A percentile compares a stretch with the other conserved stretches of the same genome.
These are phyloP conservation scores for Microdochium nivale DNA, from an alignment of 2,329 filamentous ascomycete species.

Conservation along the genomic window DNA sequence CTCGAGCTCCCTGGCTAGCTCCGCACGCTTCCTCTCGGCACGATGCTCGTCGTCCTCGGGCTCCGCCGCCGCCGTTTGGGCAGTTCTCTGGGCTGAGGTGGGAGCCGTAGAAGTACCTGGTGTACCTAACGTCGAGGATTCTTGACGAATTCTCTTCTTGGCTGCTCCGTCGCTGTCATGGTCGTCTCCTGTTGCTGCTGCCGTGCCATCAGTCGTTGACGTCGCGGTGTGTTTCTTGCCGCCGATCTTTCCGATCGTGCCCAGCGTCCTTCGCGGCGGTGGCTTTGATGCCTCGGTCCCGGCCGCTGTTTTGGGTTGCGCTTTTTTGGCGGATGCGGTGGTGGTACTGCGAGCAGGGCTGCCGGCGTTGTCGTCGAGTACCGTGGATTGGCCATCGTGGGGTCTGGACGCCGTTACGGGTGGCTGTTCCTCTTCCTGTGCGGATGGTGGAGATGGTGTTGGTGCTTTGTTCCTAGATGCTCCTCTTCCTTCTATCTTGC, in stretches of 20 bases:
- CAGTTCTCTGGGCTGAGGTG: conserved; percentile 7
- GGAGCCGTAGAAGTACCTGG: too few relatives aligned
- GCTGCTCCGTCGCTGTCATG: background rate
- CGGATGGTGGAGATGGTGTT: conserved; percentile 2
- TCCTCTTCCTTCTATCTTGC: conserved; percentile 33
- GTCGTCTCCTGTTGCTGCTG: background rate
- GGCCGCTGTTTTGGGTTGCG: background rate
- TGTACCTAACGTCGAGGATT: background rate
- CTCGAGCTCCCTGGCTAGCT: conserved; percentile 41
- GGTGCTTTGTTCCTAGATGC: conserved; percentile 10
- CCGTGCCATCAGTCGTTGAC: background rate
- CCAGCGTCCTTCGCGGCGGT: conserved; percentile 4
- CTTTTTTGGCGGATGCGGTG: background rate
- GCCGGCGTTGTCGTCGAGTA: background rate
- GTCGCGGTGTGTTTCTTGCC: background rate
- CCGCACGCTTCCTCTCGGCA: conserved; percentile 40
- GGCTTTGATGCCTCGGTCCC: background rate
- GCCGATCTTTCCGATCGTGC: conserved; percentile 12
- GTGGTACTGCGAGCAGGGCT: background rate
- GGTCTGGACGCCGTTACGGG: conserved; percentile 23
- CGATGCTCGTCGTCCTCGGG: conserved; percentile 29
- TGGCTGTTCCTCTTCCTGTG: conserved; percentile 6
- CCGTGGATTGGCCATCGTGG: background rate
- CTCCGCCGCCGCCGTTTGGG: conserved; percentile 18
- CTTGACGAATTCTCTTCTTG: conserved; percentile 1